These are phyloP conservation scores for Colletotrichum kahawae DNA, from an alignment of 2,329 filamentous ascomycete genomes.

Conservation along the genomic window DNA sequence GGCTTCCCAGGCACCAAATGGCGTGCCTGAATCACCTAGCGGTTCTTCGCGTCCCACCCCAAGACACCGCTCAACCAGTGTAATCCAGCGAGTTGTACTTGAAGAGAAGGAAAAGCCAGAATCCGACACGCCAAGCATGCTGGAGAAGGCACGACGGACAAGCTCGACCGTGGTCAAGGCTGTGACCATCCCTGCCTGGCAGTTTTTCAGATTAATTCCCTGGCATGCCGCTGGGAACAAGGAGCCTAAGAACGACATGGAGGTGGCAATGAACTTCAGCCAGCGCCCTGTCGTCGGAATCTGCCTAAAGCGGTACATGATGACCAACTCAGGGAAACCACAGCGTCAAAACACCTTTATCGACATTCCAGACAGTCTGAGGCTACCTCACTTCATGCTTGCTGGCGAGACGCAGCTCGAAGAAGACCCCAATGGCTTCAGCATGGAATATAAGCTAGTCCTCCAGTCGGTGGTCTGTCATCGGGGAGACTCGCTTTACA, in stretches of 20 bases:
- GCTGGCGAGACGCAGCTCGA: slow-evolving; percentile 73
- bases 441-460: slow-evolving; percentile 91
- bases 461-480: slow-evolving; percentile 94
- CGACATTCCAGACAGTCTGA: slow-evolving; percentile 83
- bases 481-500: slow-evolving; percentile 81
- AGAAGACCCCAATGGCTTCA: slow-evolving; percentile 65
- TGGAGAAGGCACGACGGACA: slow-evolving; percentile 48
- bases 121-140: slow-evolving; percentile 44
- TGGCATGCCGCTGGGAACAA: slow-evolving; percentile 75
- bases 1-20: background rate
- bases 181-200: slow-evolving; percentile 95
- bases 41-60: slow-evolving; percentile 35
- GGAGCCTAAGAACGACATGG: slow-evolving; percentile 69
- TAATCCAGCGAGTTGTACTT: slow-evolving; percentile 65
- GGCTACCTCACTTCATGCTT: slow-evolving; percentile 86
- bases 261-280: slow-evolving; percentile 89
- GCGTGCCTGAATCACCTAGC: slow-evolving; percentile 25
- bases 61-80: slow-evolving; percentile 60
- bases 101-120: slow-evolving; percentile 53
- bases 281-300: slow-evolving; percentile 88
- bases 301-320: slow-evolving; percentile 88
- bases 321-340: slow-evolving; percentile 71
- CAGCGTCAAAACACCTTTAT: slow-evolving; percentile 80
- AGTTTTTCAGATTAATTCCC: slow-evolving; percentile 93
- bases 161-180: slow-evolving; percentile 70